Conservation (phyloP, 1,284 basidiomycete species). For the Rhodofomes roseus region DNA sequence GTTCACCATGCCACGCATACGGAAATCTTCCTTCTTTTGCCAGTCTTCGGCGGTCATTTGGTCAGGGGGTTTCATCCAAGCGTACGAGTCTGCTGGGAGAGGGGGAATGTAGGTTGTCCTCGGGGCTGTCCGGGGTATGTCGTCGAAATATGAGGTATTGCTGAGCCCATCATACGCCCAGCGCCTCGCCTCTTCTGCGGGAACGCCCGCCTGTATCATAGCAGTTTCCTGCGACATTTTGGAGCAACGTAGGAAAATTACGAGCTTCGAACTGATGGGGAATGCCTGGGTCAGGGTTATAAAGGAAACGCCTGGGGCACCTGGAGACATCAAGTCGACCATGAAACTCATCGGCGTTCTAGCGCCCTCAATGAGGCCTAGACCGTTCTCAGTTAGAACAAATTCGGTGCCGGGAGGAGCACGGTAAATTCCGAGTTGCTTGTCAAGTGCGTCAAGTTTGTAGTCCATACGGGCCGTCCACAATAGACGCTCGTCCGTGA, state of each 20-base stretch:
- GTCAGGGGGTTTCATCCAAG: no score
- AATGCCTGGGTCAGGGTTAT: background rate
- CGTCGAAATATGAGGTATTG: background rate
- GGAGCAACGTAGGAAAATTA: background rate
- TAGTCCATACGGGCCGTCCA: background rate
- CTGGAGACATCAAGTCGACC: background rate
- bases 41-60: background rate
- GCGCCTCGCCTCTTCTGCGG: no score
- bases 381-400: background rate
- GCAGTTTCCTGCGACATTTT: background rate
- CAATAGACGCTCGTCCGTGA: background rate
- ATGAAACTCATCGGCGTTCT: background rate
- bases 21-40: background rate
- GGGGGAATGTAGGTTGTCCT: background rate
- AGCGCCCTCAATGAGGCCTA: background rate
- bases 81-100: background rate
- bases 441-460: background rate
- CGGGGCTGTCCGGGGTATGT: background rate
- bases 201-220: no score
- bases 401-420: background rate
- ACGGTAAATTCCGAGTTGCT: background rate
- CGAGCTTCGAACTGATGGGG: background rate
- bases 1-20: background rate
- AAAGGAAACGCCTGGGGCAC: background rate
- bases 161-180: background rate